Evolutionary conservation across 2,329 filamentous ascomycete species (phyloP), one percentile per base, ranked within the genome.

Genomic region (Diaporthe longicolla): DNA sequence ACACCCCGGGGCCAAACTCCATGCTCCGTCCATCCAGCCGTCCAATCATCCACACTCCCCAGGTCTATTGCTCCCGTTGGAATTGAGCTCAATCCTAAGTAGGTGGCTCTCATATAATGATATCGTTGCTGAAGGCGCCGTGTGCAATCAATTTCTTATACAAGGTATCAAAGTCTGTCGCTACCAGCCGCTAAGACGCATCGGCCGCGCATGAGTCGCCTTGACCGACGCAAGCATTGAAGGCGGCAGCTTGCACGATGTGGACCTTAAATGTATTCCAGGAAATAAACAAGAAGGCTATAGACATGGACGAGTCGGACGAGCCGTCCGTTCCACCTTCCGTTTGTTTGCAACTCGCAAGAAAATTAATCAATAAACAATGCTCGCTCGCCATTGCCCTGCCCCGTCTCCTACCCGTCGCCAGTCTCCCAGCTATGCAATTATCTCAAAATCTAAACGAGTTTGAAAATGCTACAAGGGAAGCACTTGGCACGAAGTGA

Each of bases 351-450:
- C 69, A 26, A 63, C 52, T 52, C 43, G 50, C 71, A 52, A 65
- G 26, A 73, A 75, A 40, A 75, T 74, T 74, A 75, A 57, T 13
- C 61, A 61, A 65, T 74, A 75, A 70, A 69, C 74, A 65, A 74
- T 74, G 71, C 74, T 66, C 68, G 45, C 61, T 68, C 29, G 45
- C 45, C 58, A 26, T 48, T 40, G 50, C 54, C 45, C 37, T 48
- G 11, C 52, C 65, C 63, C 54, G 29, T 37, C 17, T 70, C 45
- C 54, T 50, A 7, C 57, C 59, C n/a, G 24, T 45, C 45, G 54
- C 24, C n/a, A 59, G 37, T 59, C 57, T 45, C 9, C 45, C 57
- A 45, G 37, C 63, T 45, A 48, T 48, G 29, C 45, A 24, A 66
- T 66, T 52, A 66, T 59, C 57, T 70, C 40, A 70, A 73, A 55